phyloP scores from a whole-genome alignment of 441 rosid species.

The Breynia disticha region DNA sequence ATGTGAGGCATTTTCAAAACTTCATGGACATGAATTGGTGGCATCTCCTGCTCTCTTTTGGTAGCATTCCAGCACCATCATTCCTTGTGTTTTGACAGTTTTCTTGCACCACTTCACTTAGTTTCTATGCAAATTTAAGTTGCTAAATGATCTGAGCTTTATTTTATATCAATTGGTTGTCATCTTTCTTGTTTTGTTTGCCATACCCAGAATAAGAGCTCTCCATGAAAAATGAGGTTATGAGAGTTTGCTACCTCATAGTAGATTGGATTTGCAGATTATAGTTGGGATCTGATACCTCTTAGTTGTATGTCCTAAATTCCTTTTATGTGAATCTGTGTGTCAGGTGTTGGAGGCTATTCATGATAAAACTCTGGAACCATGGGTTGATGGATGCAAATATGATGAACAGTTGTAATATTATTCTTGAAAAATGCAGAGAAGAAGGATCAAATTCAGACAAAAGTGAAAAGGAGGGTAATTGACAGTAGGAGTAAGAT shows the following conservation, averaged over 20 bases:
- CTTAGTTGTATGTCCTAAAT: neutral
- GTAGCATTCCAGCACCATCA: slow-evolving; percentile 23
- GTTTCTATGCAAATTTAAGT: neutral
- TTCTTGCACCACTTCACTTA: neutral
- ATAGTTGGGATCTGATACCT: no score
- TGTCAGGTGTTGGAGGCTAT: slow-evolving; percentile 92
- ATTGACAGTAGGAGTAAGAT: neutral
- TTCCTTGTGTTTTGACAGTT: neutral
- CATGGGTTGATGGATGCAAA: slow-evolving; percentile 94
- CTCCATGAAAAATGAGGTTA: no score
- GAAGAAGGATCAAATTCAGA: neutral
- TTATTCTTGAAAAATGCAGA: slow-evolving; percentile 36
- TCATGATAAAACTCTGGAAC: slow-evolving; percentile 94
- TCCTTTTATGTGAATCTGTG: neutral
- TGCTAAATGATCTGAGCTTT: neutral
- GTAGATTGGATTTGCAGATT: no score
- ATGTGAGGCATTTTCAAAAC: slow-evolving; percentile 87
- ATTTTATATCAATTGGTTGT: neutral
- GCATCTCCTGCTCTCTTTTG: slow-evolving; percentile 55
- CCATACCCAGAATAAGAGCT: no score
- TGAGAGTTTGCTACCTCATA: no score
- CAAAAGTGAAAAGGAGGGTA: neutral
- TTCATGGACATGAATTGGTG: slow-evolving; percentile 65
- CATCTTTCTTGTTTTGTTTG: no score
- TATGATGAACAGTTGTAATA: slow-evolving; percentile 77